A percentile compares a stretch with the other conserved stretches of the same genome.
These are phyloP conservation scores for Tricholoma matsutake DNA, from an alignment of 768 basidiomycete genomes.

Conservation along the genomic window DNA sequence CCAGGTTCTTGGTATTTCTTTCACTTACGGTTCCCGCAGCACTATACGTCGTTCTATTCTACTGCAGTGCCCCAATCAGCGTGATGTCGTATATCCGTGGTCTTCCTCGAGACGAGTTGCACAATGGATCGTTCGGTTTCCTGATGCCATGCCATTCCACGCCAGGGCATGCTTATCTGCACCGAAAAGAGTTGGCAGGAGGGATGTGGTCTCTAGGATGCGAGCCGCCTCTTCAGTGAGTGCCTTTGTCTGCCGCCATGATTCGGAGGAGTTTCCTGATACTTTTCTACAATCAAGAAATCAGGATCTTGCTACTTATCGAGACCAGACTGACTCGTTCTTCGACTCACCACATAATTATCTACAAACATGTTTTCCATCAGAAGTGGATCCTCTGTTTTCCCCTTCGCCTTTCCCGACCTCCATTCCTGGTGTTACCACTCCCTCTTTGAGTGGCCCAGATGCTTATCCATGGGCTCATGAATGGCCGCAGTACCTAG, in stretches of 20 bases:
- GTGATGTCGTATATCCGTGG: constrained; percentile 67
- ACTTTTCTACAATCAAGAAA: constrained; percentile 31
- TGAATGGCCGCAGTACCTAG: constrained; percentile 78
- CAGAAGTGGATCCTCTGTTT: constrained; percentile 54
- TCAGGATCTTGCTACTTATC: constrained; percentile 54
- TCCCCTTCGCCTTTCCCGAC: constrained; percentile 58
- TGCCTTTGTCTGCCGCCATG: constrained; percentile 6
- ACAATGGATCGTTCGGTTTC: constrained; percentile 57
- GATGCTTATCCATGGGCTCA: constrained; percentile 56
- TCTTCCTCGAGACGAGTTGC: constrained; percentile 47
- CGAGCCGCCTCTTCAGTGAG: constrained; percentile 87
- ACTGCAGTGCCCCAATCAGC: constrained; percentile 75
- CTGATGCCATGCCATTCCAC: constrained; percentile 98
- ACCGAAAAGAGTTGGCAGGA: constrained; percentile 62
- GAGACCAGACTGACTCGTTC: constrained; percentile 81
- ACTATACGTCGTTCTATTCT: constrained; percentile 70
- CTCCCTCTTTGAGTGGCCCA: constrained; percentile 12
- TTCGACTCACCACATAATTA: constrained; percentile 70
- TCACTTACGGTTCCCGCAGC: constrained; percentile 57
- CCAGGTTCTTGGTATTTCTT: constrained; percentile 38
- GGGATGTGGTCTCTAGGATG: constrained; percentile 85
- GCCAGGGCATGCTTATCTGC: constrained; percentile 87
- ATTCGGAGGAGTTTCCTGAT: constrained; percentile 5
- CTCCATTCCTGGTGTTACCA: constrained; percentile 44
- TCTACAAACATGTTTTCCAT: constrained; percentile 65